A percentile compares a stretch with the other conserved stretches of the same genome.
These are phyloP conservation scores for Ceratocystis harringtonii DNA, from an alignment of 2,329 filamentous ascomycete species.

Conservation along the genomic window DNA sequence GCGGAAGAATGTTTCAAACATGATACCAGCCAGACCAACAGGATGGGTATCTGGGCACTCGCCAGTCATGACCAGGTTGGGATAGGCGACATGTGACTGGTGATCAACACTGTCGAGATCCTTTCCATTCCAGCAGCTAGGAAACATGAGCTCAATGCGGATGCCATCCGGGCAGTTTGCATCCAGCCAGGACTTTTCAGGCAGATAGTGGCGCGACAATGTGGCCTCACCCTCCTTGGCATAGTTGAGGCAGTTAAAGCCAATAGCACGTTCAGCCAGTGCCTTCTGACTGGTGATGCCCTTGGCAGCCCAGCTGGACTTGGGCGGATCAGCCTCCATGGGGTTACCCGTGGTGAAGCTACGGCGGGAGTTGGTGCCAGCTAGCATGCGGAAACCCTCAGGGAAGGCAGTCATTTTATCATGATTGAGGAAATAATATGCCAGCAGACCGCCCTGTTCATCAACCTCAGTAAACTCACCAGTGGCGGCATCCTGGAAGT, in stretches of 20 bases:
- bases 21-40: conserved; percentile 55
- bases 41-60: conserved; percentile 56
- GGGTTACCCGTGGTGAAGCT: conserved; percentile 56
- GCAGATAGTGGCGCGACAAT: conserved; percentile 67
- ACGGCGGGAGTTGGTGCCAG: conserved; percentile 53
- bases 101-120: conserved; percentile 41
- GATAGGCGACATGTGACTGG: conserved; percentile 60
- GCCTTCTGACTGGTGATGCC: conserved; percentile 51
- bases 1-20: conserved; percentile 77
- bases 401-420: conserved; percentile 60
- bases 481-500: conserved; percentile 54
- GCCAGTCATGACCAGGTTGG: conserved; percentile 60
- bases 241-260: conserved; percentile 95
- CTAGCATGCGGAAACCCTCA: conserved; percentile 63
- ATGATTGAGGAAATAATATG: conserved; percentile 69
- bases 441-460: conserved; percentile 70
- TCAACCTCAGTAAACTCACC: conserved; percentile 53
- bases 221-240: conserved; percentile 48
- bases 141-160: conserved; percentile 74
- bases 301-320: conserved; percentile 52
- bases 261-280: conserved; percentile 65
- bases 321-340: conserved; percentile 45
- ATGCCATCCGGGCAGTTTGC: conserved; percentile 68
- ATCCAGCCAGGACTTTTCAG: conserved; percentile 66
- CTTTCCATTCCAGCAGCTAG: conserved; percentile 74